Conservation (phyloP, 306 rosid genomes). For the Geum urbanum region DNA sequence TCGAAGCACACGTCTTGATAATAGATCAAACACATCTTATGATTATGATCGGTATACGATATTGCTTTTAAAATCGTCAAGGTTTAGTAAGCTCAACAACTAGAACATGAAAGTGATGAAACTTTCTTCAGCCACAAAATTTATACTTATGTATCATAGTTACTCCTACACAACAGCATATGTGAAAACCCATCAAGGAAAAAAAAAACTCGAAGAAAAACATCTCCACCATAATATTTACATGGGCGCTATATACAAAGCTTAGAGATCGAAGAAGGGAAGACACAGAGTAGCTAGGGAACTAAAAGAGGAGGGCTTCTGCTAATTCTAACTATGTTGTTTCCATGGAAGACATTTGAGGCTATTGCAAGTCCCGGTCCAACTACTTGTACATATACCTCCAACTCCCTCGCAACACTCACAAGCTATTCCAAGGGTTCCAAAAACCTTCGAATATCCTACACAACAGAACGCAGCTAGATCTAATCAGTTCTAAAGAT, state of each 20-base stretch:
- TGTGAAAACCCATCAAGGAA: background rate
- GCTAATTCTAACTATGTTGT: background rate
- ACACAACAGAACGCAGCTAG: background rate
- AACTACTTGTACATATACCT: slow-evolving; percentile 30
- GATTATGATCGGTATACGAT: background rate
- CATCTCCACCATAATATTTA: background rate
- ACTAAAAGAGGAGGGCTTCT: background rate
- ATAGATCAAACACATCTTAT: background rate
- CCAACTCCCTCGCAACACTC: slow-evolving; percentile 36
- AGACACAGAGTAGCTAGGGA: background rate
- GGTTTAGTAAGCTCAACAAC: background rate
- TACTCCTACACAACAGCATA: background rate
- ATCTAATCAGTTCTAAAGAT: background rate
- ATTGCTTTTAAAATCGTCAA: background rate
- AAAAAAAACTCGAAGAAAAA: background rate
- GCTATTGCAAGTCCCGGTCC: slow-evolving; percentile 31
- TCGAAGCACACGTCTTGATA: background rate
- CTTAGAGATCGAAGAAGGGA: background rate
- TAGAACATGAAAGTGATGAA: background rate
- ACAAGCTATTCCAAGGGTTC: slow-evolving; percentile 35
- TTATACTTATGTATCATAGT: background rate
- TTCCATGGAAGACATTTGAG: slow-evolving; percentile 45
- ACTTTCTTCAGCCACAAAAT: background rate
- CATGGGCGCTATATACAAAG: background rate
- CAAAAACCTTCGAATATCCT: slow-evolving; percentile 30